Evolutionary conservation across 768 basidiomycete species (phyloP), one percentile per base, ranked within the genome.

Genomic region (Neoboletus brunneissimus): DNA sequence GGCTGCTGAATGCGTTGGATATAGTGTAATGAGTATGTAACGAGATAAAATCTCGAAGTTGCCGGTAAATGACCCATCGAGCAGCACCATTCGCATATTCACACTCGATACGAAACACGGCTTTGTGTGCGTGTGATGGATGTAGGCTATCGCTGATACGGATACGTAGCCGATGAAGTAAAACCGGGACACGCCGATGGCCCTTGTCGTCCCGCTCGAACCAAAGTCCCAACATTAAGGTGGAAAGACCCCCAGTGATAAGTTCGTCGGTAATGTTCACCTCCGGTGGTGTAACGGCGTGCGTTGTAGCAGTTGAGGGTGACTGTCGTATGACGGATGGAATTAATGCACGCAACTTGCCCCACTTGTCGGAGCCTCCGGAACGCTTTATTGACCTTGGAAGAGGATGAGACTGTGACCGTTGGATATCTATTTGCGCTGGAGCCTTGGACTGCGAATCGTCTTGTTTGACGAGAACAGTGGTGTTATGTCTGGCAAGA

Each of bases 61-160:
- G 88, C 51, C 96, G 87, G 72, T 94, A 94, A n/a, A 93, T 81
- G 29, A 97, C 95, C 96, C 97, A 99, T 70, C 94, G 78, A 67
- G 81, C 85, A 13, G 88, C 87, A 22, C 93, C 93, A 61, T 96
- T 94, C 0, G 93, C 96, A 70, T 99, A 98, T 72, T 97, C 91
- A 69, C 94, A 98, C 72, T 95, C 93, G 62, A 95, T 93, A 16
- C 92, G 84, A 69, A 95, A 95, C 2, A 92, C 85, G 5, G 90
- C 84, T 66, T 89, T 89, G 44, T 83, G 75, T 22, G 83, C 80
- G 59, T 92, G 84, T 60, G 90, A 75, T 5, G 91, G 90, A 73
- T 94, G 86, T 27, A 94, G 67, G 57, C 90, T 92, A 71, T 95
- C 93, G 64, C 87, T 91, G 56, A 95, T 81, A 12, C 89, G 87